A percentile compares a stretch with the other conserved stretches of the same genome.
phyloP scores from a whole-genome alignment of 805 yeast genomes.

The Ogataea dorogensis region DNA sequence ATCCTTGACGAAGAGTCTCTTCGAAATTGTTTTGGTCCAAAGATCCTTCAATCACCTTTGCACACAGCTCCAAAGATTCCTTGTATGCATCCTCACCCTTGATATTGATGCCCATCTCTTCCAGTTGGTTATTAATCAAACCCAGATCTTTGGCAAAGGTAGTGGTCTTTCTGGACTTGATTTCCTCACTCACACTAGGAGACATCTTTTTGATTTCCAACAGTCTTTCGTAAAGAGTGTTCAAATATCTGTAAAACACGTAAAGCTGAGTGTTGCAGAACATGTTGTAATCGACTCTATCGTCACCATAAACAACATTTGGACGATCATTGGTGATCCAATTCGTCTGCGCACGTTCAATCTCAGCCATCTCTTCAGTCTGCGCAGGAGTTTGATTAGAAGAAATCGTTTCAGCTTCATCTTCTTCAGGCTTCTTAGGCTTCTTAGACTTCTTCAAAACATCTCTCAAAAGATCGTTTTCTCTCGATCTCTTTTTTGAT shows the following conservation, averaged over 20 bases:
- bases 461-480: slow-evolving; percentile 60
- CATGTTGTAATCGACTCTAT: slow-evolving; percentile 63
- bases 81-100: slow-evolving; percentile 67
- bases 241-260: slow-evolving; percentile 82
- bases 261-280: slow-evolving; percentile 89
- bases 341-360: slow-evolving; percentile 33
- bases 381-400: slow-evolving; percentile 11
- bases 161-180: slow-evolving; percentile 58
- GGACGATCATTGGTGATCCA: slow-evolving; percentile 36
- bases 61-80: slow-evolving; percentile 75
- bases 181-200: slow-evolving; percentile 67
- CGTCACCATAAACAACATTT: slow-evolving; percentile 27
- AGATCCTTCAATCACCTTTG: slow-evolving; percentile 79
- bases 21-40: slow-evolving; percentile 94
- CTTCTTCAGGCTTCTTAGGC: slow-evolving; percentile 29
- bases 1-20: slow-evolving; percentile 92
- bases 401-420: slow-evolving; percentile 15
- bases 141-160: slow-evolving; percentile 87
- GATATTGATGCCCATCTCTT: slow-evolving; percentile 76
- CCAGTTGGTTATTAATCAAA: slow-evolving; percentile 73
- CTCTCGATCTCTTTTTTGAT: slow-evolving; percentile 46
- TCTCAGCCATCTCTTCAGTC: slow-evolving; percentile 29
- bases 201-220: slow-evolving; percentile 73
- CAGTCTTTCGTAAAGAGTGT: slow-evolving; percentile 77
- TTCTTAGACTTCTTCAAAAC: slow-evolving; percentile 48